These are phyloP conservation scores for Funneliformis mosseae DNA, from an alignment of 192 early-diverging fungal genomes.

Conservation along the genomic window DNA sequence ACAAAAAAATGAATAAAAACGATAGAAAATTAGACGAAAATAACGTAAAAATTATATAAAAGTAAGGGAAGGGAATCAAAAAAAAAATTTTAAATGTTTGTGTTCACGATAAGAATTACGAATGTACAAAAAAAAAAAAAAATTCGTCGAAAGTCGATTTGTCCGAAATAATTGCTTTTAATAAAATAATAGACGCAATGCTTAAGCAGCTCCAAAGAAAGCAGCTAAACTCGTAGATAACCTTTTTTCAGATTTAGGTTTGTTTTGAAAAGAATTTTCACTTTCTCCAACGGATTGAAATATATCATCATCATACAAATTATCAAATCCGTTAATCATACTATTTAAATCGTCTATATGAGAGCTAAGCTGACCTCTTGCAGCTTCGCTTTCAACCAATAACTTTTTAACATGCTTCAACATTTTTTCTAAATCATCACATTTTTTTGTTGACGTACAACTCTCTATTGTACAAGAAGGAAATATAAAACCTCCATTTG, in stretches of 20 bases:
- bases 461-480: neutral
- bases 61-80: too few species aligned
- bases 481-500: neutral
- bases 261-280: neutral
- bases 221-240: neutral
- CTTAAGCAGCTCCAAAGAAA: neutral
- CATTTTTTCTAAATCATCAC: constrained; percentile 26
- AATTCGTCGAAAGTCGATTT: too few species aligned
- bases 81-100: too few species aligned
- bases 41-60: too few species aligned
- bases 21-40: too few species aligned
- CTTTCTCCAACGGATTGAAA: neutral
- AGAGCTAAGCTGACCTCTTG: constrained; percentile 10
- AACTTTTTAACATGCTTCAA: constrained; percentile 23
- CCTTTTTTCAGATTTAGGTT: neutral
- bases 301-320: neutral
- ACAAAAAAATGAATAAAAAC: too few species aligned
- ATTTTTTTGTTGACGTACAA: constrained; percentile 1
- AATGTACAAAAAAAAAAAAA: too few species aligned
- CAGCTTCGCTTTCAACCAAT: constrained; percentile 30
- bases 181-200: neutral
- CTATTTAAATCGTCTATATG: constrained; percentile 26
- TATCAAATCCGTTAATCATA: constrained; percentile 31
- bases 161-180: too few species aligned
- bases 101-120: too few species aligned